Base-by-base conservation (phyloP, 202 grass and related monocot genomes). In the Elaeis oleifera region DNA sequence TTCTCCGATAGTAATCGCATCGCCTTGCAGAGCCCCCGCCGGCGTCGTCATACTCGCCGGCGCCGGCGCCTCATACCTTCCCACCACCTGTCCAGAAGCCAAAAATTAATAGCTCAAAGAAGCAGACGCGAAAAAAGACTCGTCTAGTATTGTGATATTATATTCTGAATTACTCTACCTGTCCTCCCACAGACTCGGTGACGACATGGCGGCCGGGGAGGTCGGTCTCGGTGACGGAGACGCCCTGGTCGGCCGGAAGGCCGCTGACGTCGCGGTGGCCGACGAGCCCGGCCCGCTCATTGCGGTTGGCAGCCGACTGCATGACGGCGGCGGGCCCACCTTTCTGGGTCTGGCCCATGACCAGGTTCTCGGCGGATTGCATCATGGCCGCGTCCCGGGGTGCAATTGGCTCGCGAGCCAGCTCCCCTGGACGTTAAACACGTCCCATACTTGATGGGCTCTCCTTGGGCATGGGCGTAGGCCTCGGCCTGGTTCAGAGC, bases 1-100 rank as follows among this genome's bases (percentile, higher is more conserved):
- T 31, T 81, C 74, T 13, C 73, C 79, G 32, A 90, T 85, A 9
- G 82, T 83, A 29, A 90, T 58, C 59, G 74, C 80, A 3, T 67
- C 51, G 23, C 48, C 49, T 18, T 5, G 16, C 16, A 4, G 14
- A 4, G 1, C 3, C 63, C 9, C 7, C 63, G 4, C 4, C 63
- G 4, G 11, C 51, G 49, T 69, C 71, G 18, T 2, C 5, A 20
- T 25, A 32, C 2, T 3, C 6, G 6, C 24, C 23, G 4, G 53
- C 49, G 1, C 29, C 31, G 15, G 55, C 56, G 28, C 32, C 19
- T 16, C 3, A 3, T 22, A 20, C 29, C 25, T 18, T 1, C 56
- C 67, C 25, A 82, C 75, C 17, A 44, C 50, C 79, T 87, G 11
- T 3, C 4, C 5, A 1, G 1, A 31, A 6, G 28, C 28, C 28